Evolutionary conservation across 2,329 filamentous ascomycete genomes (phyloP).

Genomic region (Xylariaceae sp.): DNA sequence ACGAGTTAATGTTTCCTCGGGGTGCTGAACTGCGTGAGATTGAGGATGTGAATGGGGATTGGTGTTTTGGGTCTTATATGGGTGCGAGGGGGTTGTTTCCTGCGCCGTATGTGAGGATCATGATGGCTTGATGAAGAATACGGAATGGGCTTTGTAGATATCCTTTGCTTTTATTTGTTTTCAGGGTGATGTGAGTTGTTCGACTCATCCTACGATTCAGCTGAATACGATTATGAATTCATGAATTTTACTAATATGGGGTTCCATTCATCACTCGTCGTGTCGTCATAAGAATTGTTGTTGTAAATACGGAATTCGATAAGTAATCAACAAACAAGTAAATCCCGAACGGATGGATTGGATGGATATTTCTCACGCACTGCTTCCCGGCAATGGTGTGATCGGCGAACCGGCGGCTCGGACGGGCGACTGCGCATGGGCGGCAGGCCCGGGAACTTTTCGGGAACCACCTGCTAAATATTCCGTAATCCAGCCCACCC

Average conservation of each 20-base stretch:
- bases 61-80: conserved; percentile 84
- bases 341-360: too few relatives aligned
- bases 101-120: conserved; percentile 62
- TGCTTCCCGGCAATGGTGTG: conserved; percentile 24
- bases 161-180: neutral
- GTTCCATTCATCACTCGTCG: too few relatives aligned
- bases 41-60: conserved; percentile 85
- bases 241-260: neutral
- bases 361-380: too few relatives aligned
- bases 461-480: conserved; percentile 15
- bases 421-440: conserved; percentile 10
- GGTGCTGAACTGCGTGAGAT: conserved; percentile 78
- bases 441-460: conserved; percentile 1
- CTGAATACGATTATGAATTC: neutral
- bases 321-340: too few relatives aligned
- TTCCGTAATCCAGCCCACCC: conserved; percentile 3
- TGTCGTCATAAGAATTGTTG: too few relatives aligned
- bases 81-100: conserved; percentile 76
- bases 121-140: conserved; percentile 24
- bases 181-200: neutral
- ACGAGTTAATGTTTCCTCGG: conserved; percentile 80
- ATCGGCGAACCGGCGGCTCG: conserved; percentile 19
- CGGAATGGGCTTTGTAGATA: neutral
- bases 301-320: too few relatives aligned
- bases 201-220: neutral